Conservation (phyloP, 1,284 basidiomycete species). For the Ceratorhiza oryzae-sativae region DNA sequence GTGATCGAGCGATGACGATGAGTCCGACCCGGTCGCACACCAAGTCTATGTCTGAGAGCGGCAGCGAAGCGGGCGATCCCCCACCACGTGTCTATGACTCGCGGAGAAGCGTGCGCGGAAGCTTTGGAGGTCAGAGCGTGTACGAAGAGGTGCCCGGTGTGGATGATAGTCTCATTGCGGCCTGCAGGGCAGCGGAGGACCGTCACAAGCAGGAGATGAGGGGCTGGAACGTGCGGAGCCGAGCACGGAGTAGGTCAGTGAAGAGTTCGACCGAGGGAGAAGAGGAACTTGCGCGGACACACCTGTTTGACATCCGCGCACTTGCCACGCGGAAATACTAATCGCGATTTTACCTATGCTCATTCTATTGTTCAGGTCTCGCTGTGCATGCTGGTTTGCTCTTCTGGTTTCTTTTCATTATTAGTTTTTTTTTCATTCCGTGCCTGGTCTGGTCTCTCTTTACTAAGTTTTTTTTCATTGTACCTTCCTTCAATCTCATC, state of each 20-base stretch:
- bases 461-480: slow-evolving; percentile 10
- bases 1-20: slow-evolving; percentile 47
- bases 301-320: slow-evolving; percentile 78
- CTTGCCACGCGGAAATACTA: slow-evolving; percentile 63
- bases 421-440: slow-evolving; percentile 28
- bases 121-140: slow-evolving; percentile 34
- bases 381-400: slow-evolving; percentile 21
- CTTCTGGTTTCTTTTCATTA: slow-evolving; percentile 29
- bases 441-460: background rate
- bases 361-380: slow-evolving; percentile 14
- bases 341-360: slow-evolving; percentile 17
- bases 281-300: slow-evolving; percentile 62
- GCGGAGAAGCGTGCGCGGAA: slow-evolving; percentile 19
- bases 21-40: slow-evolving; percentile 67
- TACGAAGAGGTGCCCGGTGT: slow-evolving; percentile 55
- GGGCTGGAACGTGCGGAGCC: slow-evolving; percentile 63
- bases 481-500: slow-evolving; percentile 31
- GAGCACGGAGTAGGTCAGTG: slow-evolving; percentile 31
- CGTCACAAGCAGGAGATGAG: slow-evolving; percentile 82
- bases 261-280: slow-evolving; percentile 35
- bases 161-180: slow-evolving; percentile 72
- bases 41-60: slow-evolving; percentile 71
- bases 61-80: slow-evolving; percentile 62
- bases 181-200: slow-evolving; percentile 77
- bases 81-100: slow-evolving; percentile 24